Base-by-base conservation (phyloP, 2,329 filamentous ascomycete genomes). In the Curvularia sp. region DNA sequence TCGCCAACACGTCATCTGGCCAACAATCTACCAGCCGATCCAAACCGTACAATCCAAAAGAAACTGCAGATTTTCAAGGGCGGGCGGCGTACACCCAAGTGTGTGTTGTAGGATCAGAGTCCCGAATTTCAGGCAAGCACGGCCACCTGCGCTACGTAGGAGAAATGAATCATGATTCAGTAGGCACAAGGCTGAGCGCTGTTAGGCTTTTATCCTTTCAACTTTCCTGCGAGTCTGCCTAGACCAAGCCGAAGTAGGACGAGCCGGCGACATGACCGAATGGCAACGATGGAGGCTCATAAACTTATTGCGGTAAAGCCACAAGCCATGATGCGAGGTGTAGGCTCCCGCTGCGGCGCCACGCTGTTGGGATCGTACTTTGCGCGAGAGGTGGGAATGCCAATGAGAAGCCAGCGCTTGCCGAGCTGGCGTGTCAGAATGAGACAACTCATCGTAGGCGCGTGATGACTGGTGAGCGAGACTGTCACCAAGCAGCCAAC, bases 91-190 rank as follows among this genome's bases (percentile, higher is more conserved):
- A 47, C 21, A 32, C 55, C 25, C 42, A 42, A 62, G 58, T 45
- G n/a, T 15, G 54, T 45, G 30, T 38, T 59, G 52, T 53, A 52
- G 39, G 56, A 63, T 57, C 49, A 52, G 45, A 25, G 56, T 41
- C 48, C 51, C 28, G 53, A 50, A 58, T 43, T 49, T 63, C 55
- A 63, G 63, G 65, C 61, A 57, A 56, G 64, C 69, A 67, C 61
- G 68, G 70, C 70, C 70, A 70, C 68, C 53, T 67, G 63, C 71
- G 67, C 70, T 73, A 36, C 25, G 7, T 27, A 69, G 69, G 57
- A 48, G 54, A 66, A 57, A 63, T 59, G 63, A 70, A 43, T 49
- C 51, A 56, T 58, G 61, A 66, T 64, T 65, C 55, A 57, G 28
- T 19, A 18, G 28, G 57, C 19, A 32, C 43, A 51, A 53, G 50